Evolutionary conservation across 345 rosid species (phyloP).

Genomic region (Iberis pinnata): DNA sequence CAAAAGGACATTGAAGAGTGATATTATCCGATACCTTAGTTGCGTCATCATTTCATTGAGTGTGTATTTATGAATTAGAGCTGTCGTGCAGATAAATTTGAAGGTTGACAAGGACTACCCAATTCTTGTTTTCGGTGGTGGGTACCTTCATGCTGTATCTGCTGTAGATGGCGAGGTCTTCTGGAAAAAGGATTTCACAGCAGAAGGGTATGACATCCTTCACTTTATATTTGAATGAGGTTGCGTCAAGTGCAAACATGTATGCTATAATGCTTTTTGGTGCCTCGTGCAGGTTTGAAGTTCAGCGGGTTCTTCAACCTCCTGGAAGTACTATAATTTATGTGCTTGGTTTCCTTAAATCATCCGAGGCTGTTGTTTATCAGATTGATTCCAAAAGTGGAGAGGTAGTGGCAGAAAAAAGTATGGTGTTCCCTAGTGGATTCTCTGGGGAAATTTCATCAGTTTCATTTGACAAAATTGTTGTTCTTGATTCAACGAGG

Average conservation of each 20-base stretch:
- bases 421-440: slow-evolving; percentile 55
- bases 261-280: slow-evolving; percentile 10
- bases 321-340: slow-evolving; percentile 42
- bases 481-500: slow-evolving; percentile 57
- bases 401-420: slow-evolving; percentile 57
- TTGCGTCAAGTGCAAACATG: background rate
- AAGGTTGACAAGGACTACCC: slow-evolving; percentile 63
- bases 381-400: slow-evolving; percentile 66
- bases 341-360: slow-evolving; percentile 61
- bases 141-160: slow-evolving; percentile 81
- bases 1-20: background rate
- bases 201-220: slow-evolving; percentile 55
- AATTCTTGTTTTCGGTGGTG: slow-evolving; percentile 56
- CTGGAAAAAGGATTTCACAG: slow-evolving; percentile 77
- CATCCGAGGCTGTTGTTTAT: slow-evolving; percentile 53
- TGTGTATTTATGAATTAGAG: slow-evolving; percentile 12
- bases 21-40: slow-evolving; percentile 2
- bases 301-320: slow-evolving; percentile 62
- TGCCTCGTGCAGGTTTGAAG: slow-evolving; percentile 55
- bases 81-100: slow-evolving; percentile 47
- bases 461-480: slow-evolving; percentile 59
- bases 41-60: slow-evolving; percentile 5
- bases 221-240: slow-evolving; percentile 6
- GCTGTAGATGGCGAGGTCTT: slow-evolving; percentile 76
- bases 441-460: slow-evolving; percentile 53